Percentiles rank a stretch among this genome's conserved stretches.
phyloP scores from a whole-genome alignment of 2,329 filamentous ascomycete genomes.

The Cladorrhinum sp. region DNA sequence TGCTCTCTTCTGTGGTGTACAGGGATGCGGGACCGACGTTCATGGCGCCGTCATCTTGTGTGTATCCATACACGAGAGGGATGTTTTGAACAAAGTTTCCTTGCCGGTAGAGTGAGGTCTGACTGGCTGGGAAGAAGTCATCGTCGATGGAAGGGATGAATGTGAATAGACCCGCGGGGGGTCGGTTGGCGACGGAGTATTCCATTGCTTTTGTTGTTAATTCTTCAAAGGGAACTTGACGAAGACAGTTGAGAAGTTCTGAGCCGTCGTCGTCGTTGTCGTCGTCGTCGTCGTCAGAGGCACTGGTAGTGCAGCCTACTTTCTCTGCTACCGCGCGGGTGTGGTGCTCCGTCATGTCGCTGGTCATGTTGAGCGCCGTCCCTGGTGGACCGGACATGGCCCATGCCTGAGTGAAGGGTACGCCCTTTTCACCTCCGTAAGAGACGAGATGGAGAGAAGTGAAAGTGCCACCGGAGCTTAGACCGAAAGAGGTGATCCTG shows the following conservation, averaged over 20 bases:
- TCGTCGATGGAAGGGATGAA: constrained; percentile 32
- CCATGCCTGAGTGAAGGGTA: constrained; percentile 34
- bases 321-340: constrained; percentile 27
- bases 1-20: constrained; percentile 27
- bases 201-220: constrained; percentile 27
- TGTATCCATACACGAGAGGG: constrained; percentile 29
- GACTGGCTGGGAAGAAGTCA: constrained; percentile 30
- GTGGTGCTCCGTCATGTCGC: constrained; percentile 30
- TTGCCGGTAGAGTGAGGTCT: constrained; percentile 24
- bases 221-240: constrained; percentile 25
- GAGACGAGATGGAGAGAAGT: constrained; percentile 29
- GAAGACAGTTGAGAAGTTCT: constrained; percentile 25
- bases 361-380: constrained; percentile 32
- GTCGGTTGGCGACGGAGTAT: constrained; percentile 30
- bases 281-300: background rate
- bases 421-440: constrained; percentile 31
- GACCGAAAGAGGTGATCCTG: constrained; percentile 25
- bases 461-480: constrained; percentile 27
- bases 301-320: constrained; percentile 19
- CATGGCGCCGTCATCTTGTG: constrained; percentile 30
- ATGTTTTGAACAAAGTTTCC: constrained; percentile 26
- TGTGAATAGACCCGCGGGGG: constrained; percentile 28
- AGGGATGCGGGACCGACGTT: constrained; percentile 25
- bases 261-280: constrained; percentile 11
- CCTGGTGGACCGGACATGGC: constrained; percentile 36